Base-by-base conservation (phyloP, 176 grass and related monocot genomes). In the Rhynchospora pubera region DNA sequence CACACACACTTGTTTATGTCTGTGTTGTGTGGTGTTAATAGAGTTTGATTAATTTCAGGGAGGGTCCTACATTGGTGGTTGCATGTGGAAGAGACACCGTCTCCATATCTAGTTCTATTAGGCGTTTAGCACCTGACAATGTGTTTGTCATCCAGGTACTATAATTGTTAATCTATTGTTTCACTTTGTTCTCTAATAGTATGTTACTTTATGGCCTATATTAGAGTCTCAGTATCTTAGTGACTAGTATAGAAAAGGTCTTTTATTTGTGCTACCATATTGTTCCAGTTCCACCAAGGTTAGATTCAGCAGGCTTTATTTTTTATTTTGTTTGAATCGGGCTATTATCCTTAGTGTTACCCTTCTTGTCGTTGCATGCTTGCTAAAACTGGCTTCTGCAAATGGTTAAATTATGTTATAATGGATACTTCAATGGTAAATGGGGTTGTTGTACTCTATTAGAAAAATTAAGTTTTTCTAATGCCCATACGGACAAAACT, bases 61-160 rank as follows among this genome's bases (percentile, higher is more conserved):
- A 94, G 89, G 94, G 94, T 2, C 94, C 88, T 61, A 89, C 89
- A 22, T 83, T 97, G 83, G 85, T 97, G 50, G 85, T 97, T 85
- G 90, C 94, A 19, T 93, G 88, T 89, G 94, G 94, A 57, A 85
- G 90, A 61, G 94, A 97, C 62, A 97, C 92, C 1, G 80, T 97
- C 76, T 88, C 94, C 85, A 85, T 92, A 81, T 88, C 94, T 84
- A 97, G 92, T 82, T 87, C 87, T 59, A 89, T 97, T 82, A 92
- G 85, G 86, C 79, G 88, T 78, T 56, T 92, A 83, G 88, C 90
- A 72, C 72, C 85, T 64, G 90, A 94, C 58, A 94, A 89, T 70
- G 92, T 94, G 14, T 94, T 97, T 86, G 92, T 93, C 83, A 88
- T 97, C 86, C 94, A 97, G 94, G 94, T 94, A 85, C 42, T 67